Base-by-base conservation (phyloP, 2,329 filamentous ascomycete genomes). In the Pestalotiopsis sp. region DNA sequence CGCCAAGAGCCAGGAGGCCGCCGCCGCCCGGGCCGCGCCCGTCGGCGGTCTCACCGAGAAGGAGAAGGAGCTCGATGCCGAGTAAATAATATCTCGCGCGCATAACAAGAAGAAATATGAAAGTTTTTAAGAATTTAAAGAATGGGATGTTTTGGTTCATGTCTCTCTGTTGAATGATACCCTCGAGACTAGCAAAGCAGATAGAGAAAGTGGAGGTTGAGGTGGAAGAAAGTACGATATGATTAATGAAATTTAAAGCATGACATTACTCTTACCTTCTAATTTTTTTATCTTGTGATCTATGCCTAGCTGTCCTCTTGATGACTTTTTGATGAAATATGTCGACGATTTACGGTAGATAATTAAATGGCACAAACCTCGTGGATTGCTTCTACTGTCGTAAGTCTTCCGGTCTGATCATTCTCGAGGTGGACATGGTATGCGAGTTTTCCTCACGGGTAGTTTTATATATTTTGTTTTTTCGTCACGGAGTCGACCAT, bases 61-160 rank as follows among this genome's bases (percentile, higher is more conserved):
- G 63, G 63, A 66, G 41, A 57, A 66, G 63, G 49, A 66, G 49
- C 31, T 62, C 11, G 59, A 62, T 4, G 31, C 17, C 36, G 59
- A 36, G 25, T 62, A 62, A 39, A 61, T 39, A 9, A 61, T 39
- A 9, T 36, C 31, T 36, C 31, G 31, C 31, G 31, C 17, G 17
- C n/a, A 52, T 52, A n/a, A n/a, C 7, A 20, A 23, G 17, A 9
- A 17, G 20, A 23, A 23, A 23, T 23, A 45, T 45, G 41, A 17
- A 45, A 17, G 17, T 45, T 36, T 36, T 36, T 9, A 36, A 9
- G 31, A 36, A 9, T 36, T 9, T 9, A 36, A 31, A 36, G 31
- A 36, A 36, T 36, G 31, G 7, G 7, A 9, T 36, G 31, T 36
- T 36, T 36, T 36, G 41, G 12, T 17, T 45, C 41, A 45, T 17